Evolutionary conservation across 139 green algal species (phyloP), one percentile per base, ranked within the genome.

Genomic region (Limnomonas spitsbergensis): DNA sequence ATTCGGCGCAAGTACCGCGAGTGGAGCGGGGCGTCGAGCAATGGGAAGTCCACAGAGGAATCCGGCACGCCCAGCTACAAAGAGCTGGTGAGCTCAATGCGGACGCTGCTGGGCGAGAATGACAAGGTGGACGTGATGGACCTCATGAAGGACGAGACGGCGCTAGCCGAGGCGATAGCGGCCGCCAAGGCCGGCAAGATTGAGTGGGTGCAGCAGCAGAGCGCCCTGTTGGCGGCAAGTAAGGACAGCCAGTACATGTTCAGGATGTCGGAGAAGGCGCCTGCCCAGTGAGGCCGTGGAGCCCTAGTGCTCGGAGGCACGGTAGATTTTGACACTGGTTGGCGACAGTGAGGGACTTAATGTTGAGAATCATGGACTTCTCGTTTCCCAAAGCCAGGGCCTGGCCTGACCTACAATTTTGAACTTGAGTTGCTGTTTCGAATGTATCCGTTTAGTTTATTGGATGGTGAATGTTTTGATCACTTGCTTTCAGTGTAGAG

Each of bases 41-140:
- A 76, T 6, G 34, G 69, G 35, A 77, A 70, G 32, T 73, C 42
- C 53, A n/a, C 35, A 29, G 35, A 24, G 4, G 73, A 78, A 36
- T 29, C 14, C 20, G 66, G 47, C 53, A 69, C 40, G 34, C 75
- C 79, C 38, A 81, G 73, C 42, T 84, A 84, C 75, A 37, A 78
- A 3, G 80, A 84, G 80, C 75, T 84, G 36, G 80, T 84, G 40
- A 76, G 37, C 53, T 81, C 75, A 52, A 69, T 79, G 38, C 66
- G 53, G 53, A 66, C 70, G 27, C 40, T 77, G 38, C 40, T 79
- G 47, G 29, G 35, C 14, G 68, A 74, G 71, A 4, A 78, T 32
- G 71, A 69, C 36, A 36, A 35, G 4, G 40, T 66, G 14, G 39
- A 69, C 7, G 71, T 67, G 71, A 37, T 14, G 37, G 76, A 69